Base-by-base conservation (phyloP, 495 filamentous ascomycete genomes). In the Chaetomium tenue region DNA sequence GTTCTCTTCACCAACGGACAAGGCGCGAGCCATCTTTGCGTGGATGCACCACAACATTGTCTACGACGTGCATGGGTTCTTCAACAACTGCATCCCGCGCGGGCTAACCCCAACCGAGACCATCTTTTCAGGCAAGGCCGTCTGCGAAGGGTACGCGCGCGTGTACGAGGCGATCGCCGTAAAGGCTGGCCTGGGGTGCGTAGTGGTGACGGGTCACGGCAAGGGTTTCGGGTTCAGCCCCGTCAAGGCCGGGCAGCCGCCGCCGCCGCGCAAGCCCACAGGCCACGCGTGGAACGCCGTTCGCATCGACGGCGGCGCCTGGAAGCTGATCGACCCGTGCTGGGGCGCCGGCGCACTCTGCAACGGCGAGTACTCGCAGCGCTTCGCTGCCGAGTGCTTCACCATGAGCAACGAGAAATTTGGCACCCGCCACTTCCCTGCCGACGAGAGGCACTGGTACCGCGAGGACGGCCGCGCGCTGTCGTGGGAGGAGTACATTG, bases 1-100 rank as follows among this genome's bases (percentile, higher is more conserved):
- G 2, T 97, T 97, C 72, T 75, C 85, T 7, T 94, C 90, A 2
- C 67, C 75, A 0, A 96, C 93, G 3, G 94, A 98, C 73, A 96
- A 96, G 76, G 93, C 94, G 13, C 85, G 94, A 18, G 89, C 83
- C 11, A 89, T 98, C 63, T 98, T 98, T 74, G 90, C 91, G 9
- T 98, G 93, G 94, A 83, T 91, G 53, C 94, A 98, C 75, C 88
- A 98, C 75, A 98, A 97, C 70, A 86, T 98, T 64, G 79, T 79
- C 52, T 98, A 98, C 76, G 90, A 98, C 74, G 81, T 84, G 6
- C 77, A 85, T 42, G 81, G 85, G 48, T 94, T 97, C 79, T 92
- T 93, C 73, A 84, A 82, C 63, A 81, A 86, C 50, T 84, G 75
- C 60, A 80, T 95, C 42, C 77, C 86, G 65, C 69, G 72, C 64